Base-by-base conservation (phyloP, 768 basidiomycete species). In the Boletus fagicola region DNA sequence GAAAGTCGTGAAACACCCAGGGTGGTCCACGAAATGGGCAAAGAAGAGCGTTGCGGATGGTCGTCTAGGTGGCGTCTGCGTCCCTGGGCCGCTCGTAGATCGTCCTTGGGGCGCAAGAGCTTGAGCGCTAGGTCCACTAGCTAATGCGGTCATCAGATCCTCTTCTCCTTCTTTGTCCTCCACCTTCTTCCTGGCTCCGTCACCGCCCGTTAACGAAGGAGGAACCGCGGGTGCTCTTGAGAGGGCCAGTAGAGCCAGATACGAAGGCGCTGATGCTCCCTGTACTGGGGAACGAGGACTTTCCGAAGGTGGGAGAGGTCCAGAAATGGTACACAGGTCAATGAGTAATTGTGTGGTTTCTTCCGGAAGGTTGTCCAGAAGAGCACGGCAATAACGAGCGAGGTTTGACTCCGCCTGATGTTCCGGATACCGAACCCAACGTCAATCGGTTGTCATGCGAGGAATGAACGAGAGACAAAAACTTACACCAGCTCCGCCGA, bases 311-410 rank as follows among this genome's bases (percentile, higher is more conserved):
- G 84, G 75, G 4, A 82, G 75, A 5, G 80, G 78, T 1, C 79
- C 78, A 20, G 76, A 71, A 13, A 85, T 86, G 0, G 94, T 91
- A 68, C 96, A 98, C 0, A 98, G 78, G 62, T 98, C 95, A 51
- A 96, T 92, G 7, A 98, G 80, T 0, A 99, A 79, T 53, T 90
- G 83, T 0, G 96, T 98, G 0, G 95, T 95, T 66, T 93, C 92
- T 56, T 87, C 82, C 0, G 96, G 94, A 5, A 94, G 81, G 45
- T 83, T 85, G 7, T 83, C 82, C 0, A 99, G 79, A 76, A 99
- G 81, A 0, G 88, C 88, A 7, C 90, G 85, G 2, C 95, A 96
- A 68, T 98, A 97, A 42, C 90, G 79, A 7, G 90, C 86, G 16
- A 98, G 75, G 66, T 93, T 92, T 45, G 81, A 88, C 71, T 94